Evolutionary conservation across 331 rosid genomes (phyloP), one percentile per base, ranked within the genome.

Genomic region (Phaseolus coccineus): DNA sequence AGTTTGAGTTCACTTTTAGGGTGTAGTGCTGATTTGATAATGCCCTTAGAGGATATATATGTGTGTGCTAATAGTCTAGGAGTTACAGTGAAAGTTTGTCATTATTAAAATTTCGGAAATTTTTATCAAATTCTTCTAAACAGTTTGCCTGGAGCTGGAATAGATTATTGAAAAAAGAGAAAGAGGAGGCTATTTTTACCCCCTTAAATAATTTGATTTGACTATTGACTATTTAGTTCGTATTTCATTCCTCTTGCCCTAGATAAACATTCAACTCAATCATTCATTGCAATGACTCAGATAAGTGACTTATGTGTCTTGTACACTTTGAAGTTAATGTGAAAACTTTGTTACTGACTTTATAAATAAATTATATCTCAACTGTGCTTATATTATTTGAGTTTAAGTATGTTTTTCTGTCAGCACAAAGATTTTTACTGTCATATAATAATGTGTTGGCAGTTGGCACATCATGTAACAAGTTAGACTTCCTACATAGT

Each of bases 1-100:
- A 15, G 71, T 64, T 64, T 48, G 46, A 57, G 69, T 67, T 47
- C 39, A 22, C 50, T 71, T 71, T 24, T 24, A 63, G 30, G 50
- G 59, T 8, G 14, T 40, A 3, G 7, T 31, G 47, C 74, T 25
- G 10, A 30, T 72, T 63, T 63, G 69, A 31, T 51, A 72, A 73
- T 52, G 50, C 74, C 52, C 55, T 44, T 28, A 10, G 48, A 80
- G 24, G 37, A 16, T 25, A 16, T 31, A 31, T 31, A 30, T 80
- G 1, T 52, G 5, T 67, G 63, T 12, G 62, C 42, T 19, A 80
- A 72, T 53, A 40, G 44, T 16, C 8, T 65, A 11, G 27, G 46
- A 16, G 47, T 37, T 16, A 10, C 7, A 16, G 11, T 16, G 3
- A 73, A 71, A 47, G 53, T 59, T 39, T 16, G 4, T 10, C 2